These are phyloP conservation scores for Prosopis cineraria DNA, from an alignment of 306 rosid genomes.

Conservation along the genomic window DNA sequence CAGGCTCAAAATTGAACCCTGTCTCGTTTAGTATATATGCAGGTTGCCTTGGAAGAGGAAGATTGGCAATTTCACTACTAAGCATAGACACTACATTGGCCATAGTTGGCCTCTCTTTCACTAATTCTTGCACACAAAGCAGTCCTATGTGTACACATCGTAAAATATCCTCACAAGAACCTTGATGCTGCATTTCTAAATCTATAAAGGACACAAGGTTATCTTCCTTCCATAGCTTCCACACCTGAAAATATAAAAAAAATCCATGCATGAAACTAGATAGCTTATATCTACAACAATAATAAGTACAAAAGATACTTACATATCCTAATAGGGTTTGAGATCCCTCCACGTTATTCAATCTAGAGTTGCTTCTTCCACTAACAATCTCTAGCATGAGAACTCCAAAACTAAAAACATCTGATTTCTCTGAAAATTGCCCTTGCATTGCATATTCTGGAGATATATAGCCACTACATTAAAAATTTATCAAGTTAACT, in stretches of 20 bases:
- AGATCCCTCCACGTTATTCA: not conserved
- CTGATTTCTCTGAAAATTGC: not conserved
- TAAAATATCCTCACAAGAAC: not conserved
- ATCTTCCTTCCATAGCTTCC: too few species aligned
- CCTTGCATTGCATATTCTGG: constrained; percentile 4
- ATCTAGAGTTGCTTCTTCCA: not conserved
- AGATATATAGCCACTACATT: not conserved
- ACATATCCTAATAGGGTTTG: constrained; percentile 23
- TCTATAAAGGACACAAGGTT: not conserved
- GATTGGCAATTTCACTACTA: not conserved
- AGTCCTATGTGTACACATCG: constrained; percentile 5
- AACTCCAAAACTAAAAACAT: constrained; percentile 1
- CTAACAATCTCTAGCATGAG: constrained; percentile 11
- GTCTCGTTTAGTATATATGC: not conserved
- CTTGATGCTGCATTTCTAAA: not conserved
- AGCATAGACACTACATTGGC: not conserved
- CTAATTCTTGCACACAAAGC: constrained; percentile 13
- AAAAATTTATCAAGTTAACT: not conserved
- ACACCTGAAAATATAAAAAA: not conserved
- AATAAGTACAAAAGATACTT: not conserved
- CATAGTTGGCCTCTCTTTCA: not conserved
- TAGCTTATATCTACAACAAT: not conserved
- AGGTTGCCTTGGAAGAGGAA: constrained; percentile 7
- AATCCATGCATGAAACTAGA: not conserved
- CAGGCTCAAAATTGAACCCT: not conserved